Percentiles rank a stretch among this genome's conserved stretches.
Evolutionary conservation across 768 basidiomycete genomes (phyloP).

Genomic region (Suillus bovinus): DNA sequence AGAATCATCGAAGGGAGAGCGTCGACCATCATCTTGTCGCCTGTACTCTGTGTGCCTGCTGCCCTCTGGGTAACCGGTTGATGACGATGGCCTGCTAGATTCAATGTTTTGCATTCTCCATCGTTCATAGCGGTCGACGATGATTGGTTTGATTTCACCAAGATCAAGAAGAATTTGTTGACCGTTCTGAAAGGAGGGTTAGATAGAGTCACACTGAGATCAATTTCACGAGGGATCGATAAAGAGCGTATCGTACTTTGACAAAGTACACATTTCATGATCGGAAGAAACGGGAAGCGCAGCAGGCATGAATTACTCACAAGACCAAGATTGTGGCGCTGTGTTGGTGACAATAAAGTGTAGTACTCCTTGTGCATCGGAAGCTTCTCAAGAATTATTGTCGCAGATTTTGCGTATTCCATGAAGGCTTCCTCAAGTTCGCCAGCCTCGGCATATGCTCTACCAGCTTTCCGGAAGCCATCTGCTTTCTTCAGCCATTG

Average conservation of each 20-base stretch:
- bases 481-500: conserved; percentile 66
- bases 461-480: conserved; percentile 57
- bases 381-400: conserved; percentile 77
- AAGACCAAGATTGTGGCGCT: conserved; percentile 65
- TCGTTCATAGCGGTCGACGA: conserved; percentile 63
- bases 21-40: conserved; percentile 18
- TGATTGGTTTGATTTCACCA: conserved; percentile 59
- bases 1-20: conserved; percentile 32
- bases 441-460: conserved; percentile 43
- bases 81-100: conserved; percentile 16
- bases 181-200: conserved; percentile 54
- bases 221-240: neutral
- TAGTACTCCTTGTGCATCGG: conserved; percentile 70
- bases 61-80: conserved; percentile 17
- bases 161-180: conserved; percentile 72
- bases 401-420: conserved; percentile 70
- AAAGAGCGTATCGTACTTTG: neutral
- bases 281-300: conserved; percentile 6
- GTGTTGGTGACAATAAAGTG: conserved; percentile 50
- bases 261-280: conserved; percentile 3
- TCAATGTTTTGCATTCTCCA: conserved; percentile 53
- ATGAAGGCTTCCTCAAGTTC: conserved; percentile 76
- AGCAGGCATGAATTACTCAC: conserved; percentile 45
- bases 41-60: conserved; percentile 25
- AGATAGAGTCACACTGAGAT: conserved; percentile 15